These are phyloP conservation scores for Talaromyces nanjingensis DNA, from an alignment of 495 filamentous ascomycete genomes.

Conservation along the genomic window DNA sequence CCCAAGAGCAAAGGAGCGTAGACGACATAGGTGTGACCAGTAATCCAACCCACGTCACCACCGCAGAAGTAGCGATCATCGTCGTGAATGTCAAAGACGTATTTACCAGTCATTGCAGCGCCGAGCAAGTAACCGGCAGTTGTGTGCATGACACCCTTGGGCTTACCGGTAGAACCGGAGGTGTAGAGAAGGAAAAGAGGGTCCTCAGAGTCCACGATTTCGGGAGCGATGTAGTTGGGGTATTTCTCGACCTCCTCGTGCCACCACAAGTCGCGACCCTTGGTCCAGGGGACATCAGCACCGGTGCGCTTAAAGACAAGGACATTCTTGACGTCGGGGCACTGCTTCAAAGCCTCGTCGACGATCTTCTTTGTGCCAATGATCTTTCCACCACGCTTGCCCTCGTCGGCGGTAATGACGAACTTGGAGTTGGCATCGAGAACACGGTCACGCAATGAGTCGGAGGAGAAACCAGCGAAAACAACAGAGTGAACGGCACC, in stretches of 20 bases:
- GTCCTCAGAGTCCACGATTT: conserved; percentile 85
- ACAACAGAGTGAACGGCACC: conserved; percentile 97
- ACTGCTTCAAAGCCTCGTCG: conserved; percentile 95
- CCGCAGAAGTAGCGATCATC: conserved; percentile 93
- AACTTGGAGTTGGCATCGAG: conserved; percentile 83
- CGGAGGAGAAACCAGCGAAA: conserved; percentile 96
- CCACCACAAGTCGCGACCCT: conserved; percentile 93
- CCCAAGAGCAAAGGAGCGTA: conserved; percentile 92
- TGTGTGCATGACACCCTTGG: conserved; percentile 98
- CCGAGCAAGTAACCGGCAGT: conserved; percentile 92
- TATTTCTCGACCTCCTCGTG: conserved; percentile 96
- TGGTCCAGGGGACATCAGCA: conserved; percentile 83
- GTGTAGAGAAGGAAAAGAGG: conserved; percentile 98
- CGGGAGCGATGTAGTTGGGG: conserved; percentile 81
- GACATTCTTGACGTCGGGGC: conserved; percentile 78
- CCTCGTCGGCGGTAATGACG: conserved; percentile 95
- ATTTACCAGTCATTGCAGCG: conserved; percentile 90
- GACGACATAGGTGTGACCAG: conserved; percentile 98
- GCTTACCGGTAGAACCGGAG: conserved; percentile 95
- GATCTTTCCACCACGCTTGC: conserved; percentile 93
- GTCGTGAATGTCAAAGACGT: conserved; percentile 97
- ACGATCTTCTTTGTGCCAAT: conserved; percentile 99
- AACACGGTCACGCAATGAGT: conserved; percentile 94
- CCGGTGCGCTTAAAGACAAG: conserved; percentile 96
- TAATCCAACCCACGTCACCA: conserved; percentile 99